Evolutionary conservation across 768 basidiomycete genomes (phyloP), one percentile per base, ranked within the genome.

Genomic region (Kwoniella mangroviensis): DNA sequence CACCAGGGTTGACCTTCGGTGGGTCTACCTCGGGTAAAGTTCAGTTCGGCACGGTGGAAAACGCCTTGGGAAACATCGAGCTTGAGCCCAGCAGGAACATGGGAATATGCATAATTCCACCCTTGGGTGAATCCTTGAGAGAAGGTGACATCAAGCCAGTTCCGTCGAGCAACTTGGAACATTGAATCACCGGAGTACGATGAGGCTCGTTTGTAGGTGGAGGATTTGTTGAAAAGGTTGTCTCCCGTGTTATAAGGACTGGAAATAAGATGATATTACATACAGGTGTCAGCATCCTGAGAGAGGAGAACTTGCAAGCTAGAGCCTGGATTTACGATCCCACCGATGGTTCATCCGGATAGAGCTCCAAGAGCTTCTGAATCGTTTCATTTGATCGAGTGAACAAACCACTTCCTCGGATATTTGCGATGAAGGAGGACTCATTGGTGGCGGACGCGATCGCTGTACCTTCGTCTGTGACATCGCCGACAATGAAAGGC

Each of bases 401-500:
- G 65, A 28, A 2, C 73, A 67, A 51, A 78, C 61, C 55, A 65
- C 70, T 7, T 54, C 59, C 7, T 60, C 55, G 13, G 62, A 34
- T 19, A 54, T 66, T 7, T 52, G 57, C 2, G 61, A 67, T 34
- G 52, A 66, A 63, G 61, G 11, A 13, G n/a, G 42, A 45, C 22
- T 71, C 59, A 59, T 61, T 40, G 45, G 53, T 55, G 5, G 70
- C 53, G 9, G 79, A 75, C 5, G 74, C 69, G 53, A 82, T 81
- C 22, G 65, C 57, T 2, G 81, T 80, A 5, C 81, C 81, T 54
- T 82, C 81, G 62, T 82, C 81, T n/a, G 69, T 65, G 65, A 53
- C 63, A 64, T 81, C 79, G 12, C 81, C 81, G 26, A 71, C 58
- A 61, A 82, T 82, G 72, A 78, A 80, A 15, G 81, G 78, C 28